phyloP scores from a whole-genome alignment of 108 stramenopile genomes.

The Nannochloropsis salina region DNA sequence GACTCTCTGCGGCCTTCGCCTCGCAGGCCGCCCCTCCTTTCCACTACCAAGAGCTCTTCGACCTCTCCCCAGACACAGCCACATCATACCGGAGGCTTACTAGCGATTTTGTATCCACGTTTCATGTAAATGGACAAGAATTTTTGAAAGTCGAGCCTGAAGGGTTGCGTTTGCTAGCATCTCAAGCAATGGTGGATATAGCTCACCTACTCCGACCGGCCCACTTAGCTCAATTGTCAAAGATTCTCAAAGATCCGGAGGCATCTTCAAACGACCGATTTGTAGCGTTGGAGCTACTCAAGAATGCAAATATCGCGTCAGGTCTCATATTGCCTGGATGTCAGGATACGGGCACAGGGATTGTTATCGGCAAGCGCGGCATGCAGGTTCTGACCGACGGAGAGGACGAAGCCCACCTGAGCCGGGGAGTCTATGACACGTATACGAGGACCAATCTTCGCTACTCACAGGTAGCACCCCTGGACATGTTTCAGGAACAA shows the following conservation, averaged over 20 bases:
- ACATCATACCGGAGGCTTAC: slow-evolving; percentile 55
- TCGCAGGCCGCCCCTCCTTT: slow-evolving; percentile 31
- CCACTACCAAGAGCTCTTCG: slow-evolving; percentile 48
- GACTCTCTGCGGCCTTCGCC: neutral
- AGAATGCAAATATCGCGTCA: slow-evolving; percentile 90
- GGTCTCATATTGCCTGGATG: slow-evolving; percentile 80
- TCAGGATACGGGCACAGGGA: slow-evolving; percentile 89
- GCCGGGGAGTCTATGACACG: slow-evolving; percentile 78
- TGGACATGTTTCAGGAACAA: slow-evolving; percentile 85
- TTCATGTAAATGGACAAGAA: slow-evolving; percentile 42
- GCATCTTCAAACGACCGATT: slow-evolving; percentile 89
- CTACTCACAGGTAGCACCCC: slow-evolving; percentile 75
- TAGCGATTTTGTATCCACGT: slow-evolving; percentile 44
- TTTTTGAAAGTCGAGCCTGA: slow-evolving; percentile 55
- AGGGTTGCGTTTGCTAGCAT: slow-evolving; percentile 45
- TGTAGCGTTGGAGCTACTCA: slow-evolving; percentile 86
- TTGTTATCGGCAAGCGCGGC: slow-evolving; percentile 83
- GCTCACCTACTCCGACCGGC: slow-evolving; percentile 82
- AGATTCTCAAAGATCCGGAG: slow-evolving; percentile 85
- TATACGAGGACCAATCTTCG: slow-evolving; percentile 80
- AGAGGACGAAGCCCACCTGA: slow-evolving; percentile 80
- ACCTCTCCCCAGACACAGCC: slow-evolving; percentile 22
- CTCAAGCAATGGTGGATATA: slow-evolving; percentile 66
- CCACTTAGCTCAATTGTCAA: slow-evolving; percentile 79
- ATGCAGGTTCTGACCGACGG: slow-evolving; percentile 85